Evolutionary conservation across 2,329 filamentous ascomycete species (phyloP).

Genomic region (Colletotrichum tropicicola): DNA sequence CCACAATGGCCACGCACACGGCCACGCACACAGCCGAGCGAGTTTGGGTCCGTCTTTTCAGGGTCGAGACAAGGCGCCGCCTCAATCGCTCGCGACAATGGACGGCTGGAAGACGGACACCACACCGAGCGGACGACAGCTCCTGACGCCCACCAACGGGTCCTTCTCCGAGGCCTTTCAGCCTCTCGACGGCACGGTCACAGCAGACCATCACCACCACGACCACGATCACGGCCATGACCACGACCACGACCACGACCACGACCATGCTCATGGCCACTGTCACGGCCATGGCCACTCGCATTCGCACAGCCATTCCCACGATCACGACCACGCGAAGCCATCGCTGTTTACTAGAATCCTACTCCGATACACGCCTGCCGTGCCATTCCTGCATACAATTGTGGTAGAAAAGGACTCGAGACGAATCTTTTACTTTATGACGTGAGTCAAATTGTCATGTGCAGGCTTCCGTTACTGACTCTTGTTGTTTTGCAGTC

Average conservation of each 20-base stretch:
- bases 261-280: constrained; percentile 34
- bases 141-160: constrained; percentile 42
- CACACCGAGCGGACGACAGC: constrained; percentile 49
- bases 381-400: constrained; percentile 82
- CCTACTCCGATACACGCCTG: constrained; percentile 74
- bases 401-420: constrained; percentile 93
- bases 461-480: constrained; percentile 13
- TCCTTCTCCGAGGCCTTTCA: constrained; percentile 28
- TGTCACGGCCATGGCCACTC: constrained; percentile 37
- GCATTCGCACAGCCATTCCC: constrained; percentile 36
- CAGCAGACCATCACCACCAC: constrained; percentile 26
- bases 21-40: constrained; percentile 35
- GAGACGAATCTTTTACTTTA: constrained; percentile 95
- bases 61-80: constrained; percentile 41
- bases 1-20: constrained; percentile 38
- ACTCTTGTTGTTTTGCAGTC: constrained; percentile 56
- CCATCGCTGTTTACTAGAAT: constrained; percentile 77
- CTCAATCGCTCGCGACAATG: constrained; percentile 43
- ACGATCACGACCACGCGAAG: constrained; percentile 50
- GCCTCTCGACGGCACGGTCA: constrained; percentile 22
- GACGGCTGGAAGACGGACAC: constrained; percentile 51
- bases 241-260: constrained; percentile 35
- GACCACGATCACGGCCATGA: constrained; percentile 35
- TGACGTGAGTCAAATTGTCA: constrained; percentile 68
- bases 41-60: constrained; percentile 20